Conservation (phyloP, 2,329 filamentous ascomycete genomes). For the Fusarium torreyae region DNA sequence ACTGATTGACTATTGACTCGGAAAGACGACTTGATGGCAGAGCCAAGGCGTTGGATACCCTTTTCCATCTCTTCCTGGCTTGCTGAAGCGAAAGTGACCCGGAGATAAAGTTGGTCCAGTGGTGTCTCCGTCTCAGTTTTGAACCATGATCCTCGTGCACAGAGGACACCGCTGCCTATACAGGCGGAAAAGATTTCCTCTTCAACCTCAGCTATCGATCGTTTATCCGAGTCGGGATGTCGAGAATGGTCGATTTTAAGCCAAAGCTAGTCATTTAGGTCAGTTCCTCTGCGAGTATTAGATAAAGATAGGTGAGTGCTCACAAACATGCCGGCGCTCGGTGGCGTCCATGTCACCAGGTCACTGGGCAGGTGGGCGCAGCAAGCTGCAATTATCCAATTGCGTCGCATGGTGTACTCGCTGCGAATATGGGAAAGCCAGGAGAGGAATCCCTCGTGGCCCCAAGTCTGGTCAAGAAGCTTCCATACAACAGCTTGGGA, state of each 20-base stretch:
- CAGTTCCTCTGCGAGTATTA: not conserved
- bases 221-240: slow-evolving; percentile 72
- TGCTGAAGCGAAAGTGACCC: slow-evolving; percentile 89
- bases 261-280: slow-evolving; percentile 71
- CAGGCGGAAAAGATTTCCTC: slow-evolving; percentile 86
- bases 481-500: slow-evolving; percentile 89
- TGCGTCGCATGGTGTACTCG: slow-evolving; percentile 84
- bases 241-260: slow-evolving; percentile 76
- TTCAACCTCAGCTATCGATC: slow-evolving; percentile 77
- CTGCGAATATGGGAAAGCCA: slow-evolving; percentile 88
- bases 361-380: slow-evolving; percentile 81
- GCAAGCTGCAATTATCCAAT: slow-evolving; percentile 84
- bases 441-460: slow-evolving; percentile 87
- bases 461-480: slow-evolving; percentile 93
- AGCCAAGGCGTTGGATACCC: slow-evolving; percentile 81
- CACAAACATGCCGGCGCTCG: slow-evolving; percentile 94
- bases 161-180: slow-evolving; percentile 82
- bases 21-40: too few relatives aligned
- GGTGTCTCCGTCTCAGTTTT: slow-evolving; percentile 76
- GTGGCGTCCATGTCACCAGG: slow-evolving; percentile 83
- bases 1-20: too few relatives aligned
- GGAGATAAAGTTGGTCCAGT: slow-evolving; percentile 82
- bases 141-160: slow-evolving; percentile 93
- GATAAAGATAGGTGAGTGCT: slow-evolving; percentile 56
- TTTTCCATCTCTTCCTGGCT: slow-evolving; percentile 78